Conservation (phyloP, 2,329 filamentous ascomycete species). For the Penicillium freii region DNA sequence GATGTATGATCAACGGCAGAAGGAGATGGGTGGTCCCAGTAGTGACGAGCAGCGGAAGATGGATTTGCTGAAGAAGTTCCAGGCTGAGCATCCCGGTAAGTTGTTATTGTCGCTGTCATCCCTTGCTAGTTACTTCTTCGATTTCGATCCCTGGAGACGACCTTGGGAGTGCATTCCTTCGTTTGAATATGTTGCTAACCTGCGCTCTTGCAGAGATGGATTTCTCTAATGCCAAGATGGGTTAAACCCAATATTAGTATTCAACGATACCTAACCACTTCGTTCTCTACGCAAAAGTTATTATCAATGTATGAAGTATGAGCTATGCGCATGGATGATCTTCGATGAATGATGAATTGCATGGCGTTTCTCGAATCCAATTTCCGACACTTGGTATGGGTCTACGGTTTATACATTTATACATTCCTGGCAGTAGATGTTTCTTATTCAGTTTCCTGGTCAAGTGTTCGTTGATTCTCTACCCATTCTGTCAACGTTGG, state of each 20-base stretch:
- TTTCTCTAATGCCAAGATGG: slow-evolving; percentile 64
- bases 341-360: slow-evolving; percentile 20
- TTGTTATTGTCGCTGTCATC: not conserved
- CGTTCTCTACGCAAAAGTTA: not conserved
- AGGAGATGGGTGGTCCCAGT: slow-evolving; percentile 83
- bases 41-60: slow-evolving; percentile 95
- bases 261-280: not conserved
- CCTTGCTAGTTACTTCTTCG: not conserved
- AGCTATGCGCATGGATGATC: slow-evolving; percentile 14
- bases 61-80: slow-evolving; percentile 90
- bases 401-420: not conserved
- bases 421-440: not conserved
- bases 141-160: not conserved
- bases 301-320: slow-evolving; percentile 26
- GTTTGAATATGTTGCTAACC: slow-evolving; percentile 7
- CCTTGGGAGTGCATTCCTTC: not conserved
- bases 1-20: slow-evolving; percentile 99
- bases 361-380: not conserved
- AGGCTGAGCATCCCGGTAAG: slow-evolving; percentile 66
- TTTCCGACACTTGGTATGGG: too few relatives aligned
- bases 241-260: slow-evolving; percentile 29
- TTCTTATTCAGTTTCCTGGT: not conserved
- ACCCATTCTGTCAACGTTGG: not conserved
- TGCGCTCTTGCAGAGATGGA: slow-evolving; percentile 56
- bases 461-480: not conserved